These are phyloP conservation scores for Quambalaria eucalypti DNA, from an alignment of 1,284 basidiomycete species.

Conservation along the genomic window DNA sequence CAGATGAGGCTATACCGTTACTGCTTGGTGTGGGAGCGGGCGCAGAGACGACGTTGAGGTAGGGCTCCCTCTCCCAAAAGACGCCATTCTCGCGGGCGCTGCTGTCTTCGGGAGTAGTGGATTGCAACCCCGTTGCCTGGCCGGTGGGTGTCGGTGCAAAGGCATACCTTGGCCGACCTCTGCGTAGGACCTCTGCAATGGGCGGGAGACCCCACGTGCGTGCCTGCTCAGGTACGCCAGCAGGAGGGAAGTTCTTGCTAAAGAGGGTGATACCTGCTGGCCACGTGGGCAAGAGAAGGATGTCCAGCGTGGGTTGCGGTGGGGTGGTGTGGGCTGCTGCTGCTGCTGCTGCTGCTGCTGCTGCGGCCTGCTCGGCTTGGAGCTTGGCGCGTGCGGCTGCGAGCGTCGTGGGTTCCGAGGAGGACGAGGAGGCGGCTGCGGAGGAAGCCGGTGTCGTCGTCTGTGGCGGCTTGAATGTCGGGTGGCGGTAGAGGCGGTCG, in stretches of 20 bases:
- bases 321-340: not conserved
- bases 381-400: slow-evolving; percentile 5
- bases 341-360: slow-evolving; percentile 11
- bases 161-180: slow-evolving; percentile 31
- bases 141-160: no score
- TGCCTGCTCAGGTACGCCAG: slow-evolving; percentile 2
- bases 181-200: slow-evolving; percentile 18
- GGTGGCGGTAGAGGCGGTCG: not conserved
- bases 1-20: not conserved
- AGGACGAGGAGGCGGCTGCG: not conserved
- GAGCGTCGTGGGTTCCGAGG: slow-evolving; percentile 2
- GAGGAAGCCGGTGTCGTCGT: not conserved
- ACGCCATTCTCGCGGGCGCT: slow-evolving; percentile 10
- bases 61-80: slow-evolving; percentile 42
- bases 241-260: slow-evolving; percentile 2
- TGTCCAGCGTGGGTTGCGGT: slow-evolving; percentile 25
- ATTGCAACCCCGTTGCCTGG: no score
- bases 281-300: slow-evolving; percentile 37
- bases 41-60: slow-evolving; percentile 10
- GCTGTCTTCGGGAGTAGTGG: no score
- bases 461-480: not conserved
- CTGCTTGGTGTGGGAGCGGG: not conserved
- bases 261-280: slow-evolving; percentile 30
- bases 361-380: slow-evolving; percentile 10
- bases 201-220: slow-evolving; percentile 32